A percentile compares a stretch with the other conserved stretches of the same genome.
Evolutionary conservation across 2,329 filamentous ascomycete genomes (phyloP).

Genomic region (Phyllosticta citrichinensis): DNA sequence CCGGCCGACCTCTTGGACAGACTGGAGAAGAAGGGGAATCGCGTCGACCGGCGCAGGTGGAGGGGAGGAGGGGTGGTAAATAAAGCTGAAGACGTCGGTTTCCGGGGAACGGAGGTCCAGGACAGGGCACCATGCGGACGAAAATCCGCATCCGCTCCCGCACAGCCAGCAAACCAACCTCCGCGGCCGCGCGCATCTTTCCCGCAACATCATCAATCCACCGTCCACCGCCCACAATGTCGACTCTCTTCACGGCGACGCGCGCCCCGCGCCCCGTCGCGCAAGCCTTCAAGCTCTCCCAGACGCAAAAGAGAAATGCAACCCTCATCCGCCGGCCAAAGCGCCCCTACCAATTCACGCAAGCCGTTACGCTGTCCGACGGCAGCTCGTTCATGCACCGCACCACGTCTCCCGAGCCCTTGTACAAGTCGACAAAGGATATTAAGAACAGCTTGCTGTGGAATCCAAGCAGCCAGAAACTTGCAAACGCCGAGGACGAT

Average conservation of each 20-base stretch:
- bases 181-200: not conserved
- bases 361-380: conserved; percentile 85
- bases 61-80: not conserved
- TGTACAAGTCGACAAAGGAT: conserved; percentile 64
- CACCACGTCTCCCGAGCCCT: conserved; percentile 59
- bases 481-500: conserved; percentile 86
- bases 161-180: not conserved
- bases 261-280: conserved; percentile 22
- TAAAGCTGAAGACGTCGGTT: not conserved
- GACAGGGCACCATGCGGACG: not conserved
- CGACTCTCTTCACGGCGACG: conserved; percentile 17
- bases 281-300: conserved; percentile 14
- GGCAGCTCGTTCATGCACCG: conserved; percentile 74
- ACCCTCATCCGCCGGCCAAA: conserved; percentile 81
- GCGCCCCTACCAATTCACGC: conserved; percentile 93
- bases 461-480: conserved; percentile 74
- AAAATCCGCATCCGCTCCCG: conserved; percentile 9
- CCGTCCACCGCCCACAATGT: conserved; percentile 16
- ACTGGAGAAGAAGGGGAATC: not conserved
- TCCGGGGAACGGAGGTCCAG: not conserved
- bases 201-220: conserved; percentile 6
- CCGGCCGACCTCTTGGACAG: not conserved
- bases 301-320: conserved; percentile 61
- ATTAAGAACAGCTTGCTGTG: conserved; percentile 81
- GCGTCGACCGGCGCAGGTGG: not conserved